These are phyloP conservation scores for Neonectria sp. DNA, from an alignment of 2,329 filamentous ascomycete species.

Conservation along the genomic window DNA sequence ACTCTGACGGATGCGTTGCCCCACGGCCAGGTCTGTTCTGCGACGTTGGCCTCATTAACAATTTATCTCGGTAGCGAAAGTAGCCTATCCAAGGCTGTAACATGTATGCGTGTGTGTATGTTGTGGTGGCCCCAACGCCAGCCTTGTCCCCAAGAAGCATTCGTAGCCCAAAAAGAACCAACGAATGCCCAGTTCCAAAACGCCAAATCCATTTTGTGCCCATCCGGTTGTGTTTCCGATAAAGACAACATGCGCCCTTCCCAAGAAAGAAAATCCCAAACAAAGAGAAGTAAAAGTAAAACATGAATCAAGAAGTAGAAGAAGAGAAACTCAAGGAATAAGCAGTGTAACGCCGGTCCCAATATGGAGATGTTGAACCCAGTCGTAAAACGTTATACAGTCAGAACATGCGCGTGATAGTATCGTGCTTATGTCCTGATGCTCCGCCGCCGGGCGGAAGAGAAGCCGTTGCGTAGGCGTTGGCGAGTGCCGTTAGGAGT, in stretches of 20 bases:
- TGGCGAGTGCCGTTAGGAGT: constrained; percentile 45
- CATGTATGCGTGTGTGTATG: constrained; percentile 38
- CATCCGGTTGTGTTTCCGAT: constrained; percentile 33
- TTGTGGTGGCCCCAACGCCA: constrained; percentile 40
- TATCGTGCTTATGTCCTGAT: constrained; percentile 50
- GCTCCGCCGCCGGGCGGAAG: constrained; percentile 56
- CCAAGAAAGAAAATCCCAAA: constrained; percentile 26
- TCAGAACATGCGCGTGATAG: constrained; percentile 24
- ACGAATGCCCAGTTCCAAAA: constrained; percentile 38
- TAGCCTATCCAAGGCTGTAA: constrained; percentile 43
- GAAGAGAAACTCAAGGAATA: constrained; percentile 21
- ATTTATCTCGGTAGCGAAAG: constrained; percentile 40
- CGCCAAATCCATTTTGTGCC: constrained; percentile 41
- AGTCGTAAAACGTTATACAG: constrained; percentile 44
- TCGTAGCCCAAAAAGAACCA: constrained; percentile 36
- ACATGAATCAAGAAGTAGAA: constrained; percentile 36
- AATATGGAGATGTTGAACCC: constrained; percentile 33
- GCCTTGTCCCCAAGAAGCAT: constrained; percentile 19
- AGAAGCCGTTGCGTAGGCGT: constrained; percentile 43
- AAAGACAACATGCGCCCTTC: constrained; percentile 17
- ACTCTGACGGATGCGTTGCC: constrained; percentile 23
- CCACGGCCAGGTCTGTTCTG: constrained; percentile 33
- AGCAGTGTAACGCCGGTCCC: constrained; percentile 37
- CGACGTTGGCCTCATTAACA: constrained; percentile 41
- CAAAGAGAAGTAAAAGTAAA: constrained; percentile 35